Conservation (phyloP, 2,329 filamentous ascomycete genomes). For the Nothophaeocryptopus gaeumannii region DNA sequence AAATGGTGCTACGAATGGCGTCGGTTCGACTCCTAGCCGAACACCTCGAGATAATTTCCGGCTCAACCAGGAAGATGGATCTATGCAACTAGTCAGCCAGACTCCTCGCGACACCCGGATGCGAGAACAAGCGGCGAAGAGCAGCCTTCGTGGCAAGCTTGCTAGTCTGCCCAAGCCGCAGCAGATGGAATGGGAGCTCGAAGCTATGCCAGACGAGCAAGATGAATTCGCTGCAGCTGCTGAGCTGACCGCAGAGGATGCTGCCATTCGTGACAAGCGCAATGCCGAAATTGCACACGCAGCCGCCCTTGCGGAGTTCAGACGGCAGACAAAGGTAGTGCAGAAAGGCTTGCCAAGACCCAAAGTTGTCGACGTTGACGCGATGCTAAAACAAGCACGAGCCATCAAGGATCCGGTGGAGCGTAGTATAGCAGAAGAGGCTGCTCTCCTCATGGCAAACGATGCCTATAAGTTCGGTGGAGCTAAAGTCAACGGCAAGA, state of each 20-base stretch:
- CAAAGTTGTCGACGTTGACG: conserved; percentile 65
- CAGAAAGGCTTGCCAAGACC: conserved; percentile 81
- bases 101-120: conserved; percentile 75
- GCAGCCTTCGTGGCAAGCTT: conserved; percentile 69
- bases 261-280: conserved; percentile 72
- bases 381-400: conserved; percentile 63
- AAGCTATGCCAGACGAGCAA: conserved; percentile 75
- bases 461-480: conserved; percentile 76
- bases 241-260: conserved; percentile 61
- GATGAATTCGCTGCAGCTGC: conserved; percentile 54
- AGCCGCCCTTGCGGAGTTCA: conserved; percentile 66
- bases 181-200: conserved; percentile 89
- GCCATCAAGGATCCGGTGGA: conserved; percentile 62
- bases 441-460: conserved; percentile 73
- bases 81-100: conserved; percentile 65
- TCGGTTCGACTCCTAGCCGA: conserved; percentile 74
- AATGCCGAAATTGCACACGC: conserved; percentile 63
- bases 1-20: conserved; percentile 51
- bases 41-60: conserved; percentile 86
- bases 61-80: conserved; percentile 69
- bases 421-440: conserved; percentile 70
- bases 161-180: conserved; percentile 86
- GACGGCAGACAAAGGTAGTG: conserved; percentile 84
- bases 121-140: conserved; percentile 65
- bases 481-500: conserved; percentile 61